Evolutionary conservation across 257 asterid species (phyloP).

Genomic region (Solanum sparsipilum): DNA sequence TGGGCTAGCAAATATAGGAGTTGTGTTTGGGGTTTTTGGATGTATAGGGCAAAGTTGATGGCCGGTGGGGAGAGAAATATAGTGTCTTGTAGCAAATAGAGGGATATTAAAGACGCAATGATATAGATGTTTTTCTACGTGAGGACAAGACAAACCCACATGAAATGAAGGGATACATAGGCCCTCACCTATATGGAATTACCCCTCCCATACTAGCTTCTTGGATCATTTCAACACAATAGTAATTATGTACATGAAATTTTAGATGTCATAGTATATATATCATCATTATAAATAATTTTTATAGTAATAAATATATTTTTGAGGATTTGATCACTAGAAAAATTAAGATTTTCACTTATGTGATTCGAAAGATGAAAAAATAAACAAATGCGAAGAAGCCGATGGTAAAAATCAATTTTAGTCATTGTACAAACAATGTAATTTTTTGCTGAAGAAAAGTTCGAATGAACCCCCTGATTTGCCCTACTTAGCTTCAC

Average conservation of each 20-base stretch:
- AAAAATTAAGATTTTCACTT: no score
- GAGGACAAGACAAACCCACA: conserved; percentile 66
- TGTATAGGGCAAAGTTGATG: background rate
- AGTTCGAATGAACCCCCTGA: background rate
- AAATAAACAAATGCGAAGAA: no score
- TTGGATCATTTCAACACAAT: background rate
- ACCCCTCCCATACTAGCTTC: background rate
- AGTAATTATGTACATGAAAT: background rate
- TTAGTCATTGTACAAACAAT: no score
- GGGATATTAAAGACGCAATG: conserved; percentile 20
- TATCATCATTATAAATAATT: background rate
- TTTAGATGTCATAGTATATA: background rate
- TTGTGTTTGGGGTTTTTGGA: background rate
- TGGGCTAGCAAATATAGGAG: background rate
- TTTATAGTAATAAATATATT: no score
- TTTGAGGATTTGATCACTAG: no score
- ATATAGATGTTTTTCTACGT: conserved; percentile 40
- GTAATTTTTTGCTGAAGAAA: no score
- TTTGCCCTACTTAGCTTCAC: background rate
- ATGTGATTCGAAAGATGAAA: no score
- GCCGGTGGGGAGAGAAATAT: background rate
- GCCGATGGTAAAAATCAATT: no score
- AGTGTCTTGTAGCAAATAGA: conserved; percentile 31
- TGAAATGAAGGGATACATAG: conserved; percentile 19
- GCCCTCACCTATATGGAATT: conserved; percentile 8